A percentile compares a stretch with the other conserved stretches of the same genome.
Evolutionary conservation across 441 rosid genomes (phyloP).

Genomic region (Croton setiger): DNA sequence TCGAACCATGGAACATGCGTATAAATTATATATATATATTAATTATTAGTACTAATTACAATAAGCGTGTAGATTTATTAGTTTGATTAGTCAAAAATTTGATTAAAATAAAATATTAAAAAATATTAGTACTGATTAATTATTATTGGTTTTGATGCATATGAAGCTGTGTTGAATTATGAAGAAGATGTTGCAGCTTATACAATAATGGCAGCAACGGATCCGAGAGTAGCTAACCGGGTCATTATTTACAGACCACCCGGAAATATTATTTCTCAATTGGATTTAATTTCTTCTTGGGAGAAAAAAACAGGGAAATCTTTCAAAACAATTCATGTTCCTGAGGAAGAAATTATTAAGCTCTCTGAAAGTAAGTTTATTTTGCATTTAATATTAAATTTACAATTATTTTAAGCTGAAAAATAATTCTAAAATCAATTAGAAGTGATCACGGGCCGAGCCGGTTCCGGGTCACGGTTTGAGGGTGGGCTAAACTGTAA

Average conservation of each 20-base stretch:
- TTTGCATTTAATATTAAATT: too few relatives aligned
- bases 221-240: conserved; percentile 31
- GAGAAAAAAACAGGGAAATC: conserved; percentile 30
- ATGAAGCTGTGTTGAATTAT: conserved; percentile 31
- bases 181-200: conserved; percentile 40
- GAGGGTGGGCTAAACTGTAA: too few relatives aligned
- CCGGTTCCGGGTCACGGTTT: too few relatives aligned
- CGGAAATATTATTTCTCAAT: conserved; percentile 27
- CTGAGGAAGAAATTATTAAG: conserved; percentile 31
- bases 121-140: background rate
- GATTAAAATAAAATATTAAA: too few relatives aligned
- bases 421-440: too few relatives aligned
- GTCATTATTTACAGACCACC: conserved; percentile 27
- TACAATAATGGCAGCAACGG: conserved; percentile 34
- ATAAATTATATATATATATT: too few relatives aligned
- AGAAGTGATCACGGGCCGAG: too few relatives aligned
- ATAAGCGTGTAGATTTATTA: background rate
- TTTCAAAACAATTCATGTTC: conserved; percentile 20
- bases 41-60: too few relatives aligned
- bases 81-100: too few relatives aligned
- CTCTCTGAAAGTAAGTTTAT: conserved; percentile 25
- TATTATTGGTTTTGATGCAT: background rate
- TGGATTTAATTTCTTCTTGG: conserved; percentile 34
- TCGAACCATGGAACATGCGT: too few relatives aligned
- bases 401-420: too few relatives aligned